phyloP scores from a whole-genome alignment of 148 eudicot species.

The Amaranthus cruentus region DNA sequence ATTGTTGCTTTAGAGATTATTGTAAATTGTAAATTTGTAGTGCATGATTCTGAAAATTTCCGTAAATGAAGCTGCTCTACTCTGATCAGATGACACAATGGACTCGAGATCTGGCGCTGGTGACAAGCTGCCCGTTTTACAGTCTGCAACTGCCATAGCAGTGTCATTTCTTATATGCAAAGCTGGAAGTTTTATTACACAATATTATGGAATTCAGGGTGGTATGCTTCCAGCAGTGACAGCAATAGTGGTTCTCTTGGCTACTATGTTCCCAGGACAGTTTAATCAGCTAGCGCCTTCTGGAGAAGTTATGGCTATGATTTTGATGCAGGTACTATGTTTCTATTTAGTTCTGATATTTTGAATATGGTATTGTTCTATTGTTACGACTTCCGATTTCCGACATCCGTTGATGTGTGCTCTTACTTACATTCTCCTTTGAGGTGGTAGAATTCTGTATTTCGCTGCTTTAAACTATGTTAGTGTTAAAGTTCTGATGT shows the following conservation, averaged over 20 bases:
- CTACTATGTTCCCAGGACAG: conserved; percentile 61
- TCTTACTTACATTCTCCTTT: neutral
- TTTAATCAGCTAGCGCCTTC: conserved; percentile 70
- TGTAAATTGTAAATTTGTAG: neutral
- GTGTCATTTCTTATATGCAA: conserved; percentile 82
- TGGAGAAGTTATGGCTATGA: conserved; percentile 72
- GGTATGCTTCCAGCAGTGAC: conserved; percentile 74
- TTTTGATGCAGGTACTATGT: conserved; percentile 74
- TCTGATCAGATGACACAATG: conserved; percentile 36
- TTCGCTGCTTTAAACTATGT: neutral
- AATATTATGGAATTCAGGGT: conserved; percentile 53
- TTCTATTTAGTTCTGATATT: neutral
- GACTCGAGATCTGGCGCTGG: conserved; percentile 30
- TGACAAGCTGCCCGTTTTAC: conserved; percentile 47
- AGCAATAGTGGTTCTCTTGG: conserved; percentile 61
- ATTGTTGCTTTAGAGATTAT: neutral
- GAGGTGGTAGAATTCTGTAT: neutral
- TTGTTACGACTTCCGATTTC: neutral
- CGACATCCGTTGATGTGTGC: neutral
- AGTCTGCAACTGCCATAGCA: conserved; percentile 68
- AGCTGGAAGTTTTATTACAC: conserved; percentile 43
- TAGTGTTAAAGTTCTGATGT: too few species aligned
- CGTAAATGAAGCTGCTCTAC: conserved; percentile 12
- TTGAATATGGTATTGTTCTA: neutral
- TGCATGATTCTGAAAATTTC: neutral